Conservation (phyloP, 768 basidiomycete genomes). For the Antrodiella citrinella region DNA sequence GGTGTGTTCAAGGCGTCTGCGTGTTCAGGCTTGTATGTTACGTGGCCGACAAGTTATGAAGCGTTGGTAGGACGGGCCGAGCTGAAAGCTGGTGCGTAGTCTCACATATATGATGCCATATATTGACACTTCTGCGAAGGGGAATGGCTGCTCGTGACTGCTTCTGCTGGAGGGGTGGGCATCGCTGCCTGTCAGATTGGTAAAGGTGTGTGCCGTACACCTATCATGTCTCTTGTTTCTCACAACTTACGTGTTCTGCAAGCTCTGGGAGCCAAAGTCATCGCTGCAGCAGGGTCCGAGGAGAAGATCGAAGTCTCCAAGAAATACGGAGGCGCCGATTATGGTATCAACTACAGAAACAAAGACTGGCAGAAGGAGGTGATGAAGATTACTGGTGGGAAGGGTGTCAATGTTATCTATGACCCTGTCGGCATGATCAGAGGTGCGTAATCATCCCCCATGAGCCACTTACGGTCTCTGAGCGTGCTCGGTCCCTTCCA, state of each 20-base stretch:
- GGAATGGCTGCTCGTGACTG: slow-evolving; percentile 90
- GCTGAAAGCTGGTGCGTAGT: slow-evolving; percentile 59
- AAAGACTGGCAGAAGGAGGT: slow-evolving; percentile 88
- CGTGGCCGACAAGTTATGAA: slow-evolving; percentile 92
- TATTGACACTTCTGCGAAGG: slow-evolving; percentile 34
- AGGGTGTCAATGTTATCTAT: slow-evolving; percentile 81
- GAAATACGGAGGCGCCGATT: slow-evolving; percentile 74
- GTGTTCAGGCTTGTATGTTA: slow-evolving; percentile 63
- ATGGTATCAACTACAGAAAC: slow-evolving; percentile 70
- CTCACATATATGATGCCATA: too few relatives aligned
- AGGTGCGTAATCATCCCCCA: slow-evolving; percentile 29
- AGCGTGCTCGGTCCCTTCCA: slow-evolving; percentile 23
- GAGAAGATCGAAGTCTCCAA: slow-evolving; percentile 76
- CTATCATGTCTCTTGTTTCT: background rate
- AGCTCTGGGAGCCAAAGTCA: slow-evolving; percentile 90
- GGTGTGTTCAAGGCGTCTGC: background rate
- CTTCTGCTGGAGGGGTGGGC: slow-evolving; percentile 94
- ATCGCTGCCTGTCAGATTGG: slow-evolving; percentile 89
- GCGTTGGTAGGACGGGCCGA: slow-evolving; percentile 81
- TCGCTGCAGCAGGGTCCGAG: slow-evolving; percentile 81
- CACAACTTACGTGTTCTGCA: background rate
- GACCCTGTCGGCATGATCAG: slow-evolving; percentile 80
- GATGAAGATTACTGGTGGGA: slow-evolving; percentile 69
- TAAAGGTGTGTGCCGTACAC: slow-evolving; percentile 48
- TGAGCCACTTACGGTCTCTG: too few relatives aligned